Evolutionary conservation across 305 asterid genomes (phyloP).

Genomic region (Fraxinus greggii): DNA sequence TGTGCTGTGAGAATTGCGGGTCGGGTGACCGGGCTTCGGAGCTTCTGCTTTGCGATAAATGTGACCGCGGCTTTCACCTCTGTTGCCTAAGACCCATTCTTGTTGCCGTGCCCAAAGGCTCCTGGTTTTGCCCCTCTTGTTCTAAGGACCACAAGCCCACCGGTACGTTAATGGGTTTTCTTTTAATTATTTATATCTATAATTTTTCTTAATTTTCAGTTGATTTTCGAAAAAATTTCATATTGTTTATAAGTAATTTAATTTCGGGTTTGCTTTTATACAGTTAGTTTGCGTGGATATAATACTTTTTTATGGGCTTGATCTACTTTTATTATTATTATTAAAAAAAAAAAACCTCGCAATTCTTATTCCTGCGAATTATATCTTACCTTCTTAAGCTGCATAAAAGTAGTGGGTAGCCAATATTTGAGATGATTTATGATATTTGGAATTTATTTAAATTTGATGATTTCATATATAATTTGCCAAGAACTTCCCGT

Average conservation of each 20-base stretch:
- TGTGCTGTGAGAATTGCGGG: constrained; percentile 68
- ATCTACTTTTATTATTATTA: background rate
- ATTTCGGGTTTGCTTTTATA: background rate
- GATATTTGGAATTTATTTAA: background rate
- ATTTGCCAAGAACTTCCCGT: background rate
- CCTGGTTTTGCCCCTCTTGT: constrained; percentile 75
- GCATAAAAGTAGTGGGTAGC: background rate
- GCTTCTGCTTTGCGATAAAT: constrained; percentile 77
- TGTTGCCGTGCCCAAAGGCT: constrained; percentile 59
- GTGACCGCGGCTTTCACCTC: constrained; percentile 68
- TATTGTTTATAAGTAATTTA: background rate
- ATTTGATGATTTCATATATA: background rate
- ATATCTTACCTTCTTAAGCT: background rate
- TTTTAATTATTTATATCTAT: background rate
- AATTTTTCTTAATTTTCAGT: background rate
- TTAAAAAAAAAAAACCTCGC: background rate
- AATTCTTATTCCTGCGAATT: background rate
- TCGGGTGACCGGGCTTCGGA: constrained; percentile 61
- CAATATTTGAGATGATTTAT: background rate
- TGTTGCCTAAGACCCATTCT: constrained; percentile 72
- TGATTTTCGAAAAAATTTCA: background rate
- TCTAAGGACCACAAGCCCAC: constrained; percentile 24
- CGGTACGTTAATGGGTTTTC: constrained; percentile 32
- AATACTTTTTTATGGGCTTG: background rate
- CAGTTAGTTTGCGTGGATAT: background rate